These are phyloP conservation scores for Jasminum sambac DNA, from an alignment of 257 asterid genomes.

Conservation along the genomic window DNA sequence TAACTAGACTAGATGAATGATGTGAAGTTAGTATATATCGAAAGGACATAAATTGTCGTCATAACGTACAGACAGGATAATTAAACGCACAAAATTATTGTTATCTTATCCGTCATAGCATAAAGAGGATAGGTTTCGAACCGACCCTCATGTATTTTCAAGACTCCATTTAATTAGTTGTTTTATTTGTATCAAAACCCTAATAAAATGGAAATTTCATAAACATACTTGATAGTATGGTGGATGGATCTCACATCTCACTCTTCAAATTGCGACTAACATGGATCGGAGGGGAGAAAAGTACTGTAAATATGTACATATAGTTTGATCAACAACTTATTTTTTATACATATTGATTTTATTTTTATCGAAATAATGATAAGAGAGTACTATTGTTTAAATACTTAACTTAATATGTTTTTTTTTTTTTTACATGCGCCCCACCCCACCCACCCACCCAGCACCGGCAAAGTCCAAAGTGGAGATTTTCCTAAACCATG, in stretches of 20 bases:
- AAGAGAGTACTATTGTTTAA: not conserved
- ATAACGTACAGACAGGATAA: too few relatives aligned
- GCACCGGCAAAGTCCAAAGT: constrained; percentile 42
- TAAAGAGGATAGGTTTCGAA: too few relatives aligned
- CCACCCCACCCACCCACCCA: not conserved
- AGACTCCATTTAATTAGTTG: not conserved
- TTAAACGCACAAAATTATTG: too few relatives aligned
- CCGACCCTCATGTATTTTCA: too few relatives aligned
- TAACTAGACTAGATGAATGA: constrained; percentile 23
- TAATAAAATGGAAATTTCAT: too few relatives aligned
- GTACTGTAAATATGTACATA: not conserved
- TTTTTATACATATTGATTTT: not conserved
- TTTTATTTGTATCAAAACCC: not conserved
- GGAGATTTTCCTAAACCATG: constrained; percentile 51
- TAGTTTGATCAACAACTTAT: not conserved
- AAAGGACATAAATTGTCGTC: too few relatives aligned
- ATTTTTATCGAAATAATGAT: not conserved
- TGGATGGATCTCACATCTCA: too few relatives aligned
- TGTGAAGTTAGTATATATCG: not conserved
- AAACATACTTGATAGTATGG: too few relatives aligned
- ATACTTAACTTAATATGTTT: not conserved
- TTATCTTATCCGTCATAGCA: too few relatives aligned
- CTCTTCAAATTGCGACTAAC: too few relatives aligned
- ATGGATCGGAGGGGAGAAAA: too few relatives aligned
- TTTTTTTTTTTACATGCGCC: not conserved